These are phyloP conservation scores for Eimeria sp. DNA, from an alignment of 169 alveolate species.

Conservation along the genomic window DNA sequence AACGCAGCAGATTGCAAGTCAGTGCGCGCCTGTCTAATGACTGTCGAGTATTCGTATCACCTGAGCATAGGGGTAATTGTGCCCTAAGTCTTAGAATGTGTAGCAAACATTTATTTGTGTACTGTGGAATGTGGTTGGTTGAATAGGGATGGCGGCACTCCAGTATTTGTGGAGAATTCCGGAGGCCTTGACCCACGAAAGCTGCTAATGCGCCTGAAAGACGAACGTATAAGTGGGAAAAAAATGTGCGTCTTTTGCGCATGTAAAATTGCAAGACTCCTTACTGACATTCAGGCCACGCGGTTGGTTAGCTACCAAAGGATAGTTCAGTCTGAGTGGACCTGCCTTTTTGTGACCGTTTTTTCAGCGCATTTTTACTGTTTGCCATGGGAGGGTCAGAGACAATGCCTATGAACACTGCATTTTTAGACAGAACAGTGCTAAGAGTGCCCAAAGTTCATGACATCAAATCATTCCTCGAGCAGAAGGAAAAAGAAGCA, in stretches of 20 bases:
- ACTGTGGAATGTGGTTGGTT: neutral
- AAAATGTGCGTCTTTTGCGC: constrained; percentile 4
- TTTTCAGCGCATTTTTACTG: constrained; percentile 62
- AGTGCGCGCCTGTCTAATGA: neutral
- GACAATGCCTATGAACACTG: constrained; percentile 37
- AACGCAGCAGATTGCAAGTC: neutral
- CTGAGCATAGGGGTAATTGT: neutral
- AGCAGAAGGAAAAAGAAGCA: constrained; percentile 30
- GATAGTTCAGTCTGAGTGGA: neutral
- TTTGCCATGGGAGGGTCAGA: constrained; percentile 57
- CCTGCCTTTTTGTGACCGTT: neutral
- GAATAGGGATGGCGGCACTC: constrained; percentile 52
- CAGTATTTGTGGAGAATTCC: constrained; percentile 53
- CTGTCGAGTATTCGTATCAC: neutral
- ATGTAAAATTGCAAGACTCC: neutral
- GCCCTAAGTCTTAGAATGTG: neutral
- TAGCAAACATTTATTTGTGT: neutral
- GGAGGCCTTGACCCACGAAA: constrained; percentile 64
- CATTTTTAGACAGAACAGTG: constrained; percentile 76
- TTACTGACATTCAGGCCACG: neutral
- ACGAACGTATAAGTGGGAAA: constrained; percentile 20
- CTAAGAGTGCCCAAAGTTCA: constrained; percentile 72
- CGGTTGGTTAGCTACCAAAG: neutral
- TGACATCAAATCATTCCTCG: constrained; percentile 55
- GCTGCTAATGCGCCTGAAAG: constrained; percentile 17